phyloP scores from a whole-genome alignment of 129 eudicot genomes.

The Chrysanthemum lavandulifolium region DNA sequence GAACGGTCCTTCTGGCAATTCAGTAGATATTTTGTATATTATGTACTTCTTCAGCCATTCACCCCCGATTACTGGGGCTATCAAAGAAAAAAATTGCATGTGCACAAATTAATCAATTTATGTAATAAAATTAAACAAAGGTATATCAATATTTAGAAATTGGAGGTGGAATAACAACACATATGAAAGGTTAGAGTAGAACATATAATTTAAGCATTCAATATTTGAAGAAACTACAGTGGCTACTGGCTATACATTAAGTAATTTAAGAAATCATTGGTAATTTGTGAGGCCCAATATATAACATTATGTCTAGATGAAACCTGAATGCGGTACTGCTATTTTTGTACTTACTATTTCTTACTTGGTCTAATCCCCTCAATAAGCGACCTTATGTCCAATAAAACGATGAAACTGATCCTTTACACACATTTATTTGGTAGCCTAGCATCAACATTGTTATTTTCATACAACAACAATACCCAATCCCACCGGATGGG shows the following conservation, averaged over 20 bases:
- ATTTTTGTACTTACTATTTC: too few relatives aligned
- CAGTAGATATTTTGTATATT: constrained; percentile 60
- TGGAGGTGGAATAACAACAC: not conserved
- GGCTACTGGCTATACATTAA: not conserved
- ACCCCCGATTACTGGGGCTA: constrained; percentile 65
- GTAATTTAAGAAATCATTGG: not conserved
- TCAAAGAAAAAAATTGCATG: too few relatives aligned
- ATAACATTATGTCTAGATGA: not conserved
- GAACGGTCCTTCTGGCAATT: constrained; percentile 83
- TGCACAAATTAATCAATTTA: too few relatives aligned
- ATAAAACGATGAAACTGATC: not conserved
- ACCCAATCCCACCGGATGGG: too few relatives aligned
- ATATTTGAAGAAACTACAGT: too few relatives aligned
- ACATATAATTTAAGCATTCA: not conserved
- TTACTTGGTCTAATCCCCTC: not conserved
- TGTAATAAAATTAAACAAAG: not conserved
- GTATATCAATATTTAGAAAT: not conserved
- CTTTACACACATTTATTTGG: not conserved
- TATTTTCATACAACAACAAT: not conserved
- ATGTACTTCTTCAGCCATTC: constrained; percentile 83
- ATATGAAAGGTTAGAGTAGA: not conserved
- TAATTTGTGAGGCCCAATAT: not conserved
- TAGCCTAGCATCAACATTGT: not conserved
- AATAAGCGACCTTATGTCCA: not conserved
- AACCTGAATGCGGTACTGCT: not conserved